phyloP scores from a whole-genome alignment of 2,329 filamentous ascomycete genomes.

The Apiospora arundinis region DNA sequence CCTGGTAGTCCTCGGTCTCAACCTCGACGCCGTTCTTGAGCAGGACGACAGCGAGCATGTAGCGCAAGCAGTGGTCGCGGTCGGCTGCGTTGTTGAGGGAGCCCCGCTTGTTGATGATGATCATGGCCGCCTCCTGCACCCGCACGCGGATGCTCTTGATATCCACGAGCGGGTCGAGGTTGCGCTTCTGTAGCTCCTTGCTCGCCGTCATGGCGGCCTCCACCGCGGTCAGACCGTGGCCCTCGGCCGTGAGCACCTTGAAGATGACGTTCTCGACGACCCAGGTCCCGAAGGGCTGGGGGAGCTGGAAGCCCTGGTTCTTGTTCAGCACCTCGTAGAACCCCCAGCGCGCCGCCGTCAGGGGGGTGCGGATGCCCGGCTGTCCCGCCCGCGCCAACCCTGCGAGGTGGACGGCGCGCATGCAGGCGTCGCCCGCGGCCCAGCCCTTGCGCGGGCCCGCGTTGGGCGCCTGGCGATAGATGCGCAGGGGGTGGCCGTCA shows the following conservation, averaged over 20 bases:
- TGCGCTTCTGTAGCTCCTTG: slow-evolving; percentile 26
- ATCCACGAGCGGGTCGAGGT: slow-evolving; percentile 24
- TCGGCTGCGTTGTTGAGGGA: slow-evolving; percentile 31
- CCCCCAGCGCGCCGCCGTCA: slow-evolving; percentile 43
- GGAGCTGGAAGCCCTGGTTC: slow-evolving; percentile 31
- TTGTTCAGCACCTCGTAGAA: slow-evolving; percentile 39
- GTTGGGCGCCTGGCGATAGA: slow-evolving; percentile 43
- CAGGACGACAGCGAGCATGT: slow-evolving; percentile 31
- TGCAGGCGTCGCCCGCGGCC: slow-evolving; percentile 48
- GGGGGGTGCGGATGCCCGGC: slow-evolving; percentile 33
- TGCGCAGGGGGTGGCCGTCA: slow-evolving; percentile 44
- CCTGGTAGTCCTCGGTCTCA: slow-evolving; percentile 28
- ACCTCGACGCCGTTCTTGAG: slow-evolving; percentile 27
- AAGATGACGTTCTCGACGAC: slow-evolving; percentile 36
- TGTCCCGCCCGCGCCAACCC: slow-evolving; percentile 35
- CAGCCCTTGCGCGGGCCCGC: slow-evolving; percentile 48
- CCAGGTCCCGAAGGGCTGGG: slow-evolving; percentile 29
- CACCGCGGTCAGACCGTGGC: slow-evolving; percentile 28
- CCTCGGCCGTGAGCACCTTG: slow-evolving; percentile 31
- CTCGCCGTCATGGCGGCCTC: slow-evolving; percentile 27
- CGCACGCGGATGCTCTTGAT: slow-evolving; percentile 29
- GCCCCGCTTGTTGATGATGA: slow-evolving; percentile 33
- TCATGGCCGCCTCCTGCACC: slow-evolving; percentile 28
- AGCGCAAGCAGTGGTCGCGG: slow-evolving; percentile 32
- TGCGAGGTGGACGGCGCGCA: slow-evolving; percentile 46